A percentile compares a stretch with the other conserved stretches of the same genome.
These are phyloP conservation scores for Physocladia obscura DNA, from an alignment of 192 early-diverging fungal species.

Conservation along the genomic window DNA sequence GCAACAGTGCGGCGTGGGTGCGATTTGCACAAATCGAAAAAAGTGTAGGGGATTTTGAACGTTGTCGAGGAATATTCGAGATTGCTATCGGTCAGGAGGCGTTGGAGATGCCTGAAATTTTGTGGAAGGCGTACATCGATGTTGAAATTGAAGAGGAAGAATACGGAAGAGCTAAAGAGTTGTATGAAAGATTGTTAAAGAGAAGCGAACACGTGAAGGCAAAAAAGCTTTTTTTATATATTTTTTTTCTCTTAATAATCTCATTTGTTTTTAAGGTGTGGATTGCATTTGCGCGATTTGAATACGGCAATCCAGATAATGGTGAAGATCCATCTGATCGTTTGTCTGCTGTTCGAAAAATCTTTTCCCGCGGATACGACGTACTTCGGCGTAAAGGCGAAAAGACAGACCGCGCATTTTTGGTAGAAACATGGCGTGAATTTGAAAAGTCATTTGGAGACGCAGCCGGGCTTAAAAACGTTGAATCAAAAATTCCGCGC, in stretches of 20 bases:
- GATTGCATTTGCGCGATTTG: slow-evolving; percentile 92
- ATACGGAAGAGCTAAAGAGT: slow-evolving; percentile 68
- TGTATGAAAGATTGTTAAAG: slow-evolving; percentile 84
- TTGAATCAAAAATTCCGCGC: slow-evolving; percentile 79
- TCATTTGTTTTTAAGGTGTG: slow-evolving; percentile 54
- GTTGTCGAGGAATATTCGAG: slow-evolving; percentile 85
- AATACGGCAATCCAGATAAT: slow-evolving; percentile 66
- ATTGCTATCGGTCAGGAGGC: slow-evolving; percentile 84
- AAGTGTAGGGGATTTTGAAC: slow-evolving; percentile 80
- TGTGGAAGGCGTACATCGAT: slow-evolving; percentile 98
- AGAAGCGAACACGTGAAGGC: slow-evolving; percentile 96
- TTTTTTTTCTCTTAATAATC: neutral
- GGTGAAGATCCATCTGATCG: slow-evolving; percentile 41
- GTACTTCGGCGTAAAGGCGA: slow-evolving; percentile 64
- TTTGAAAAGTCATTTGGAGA: slow-evolving; percentile 69
- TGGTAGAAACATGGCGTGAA: slow-evolving; percentile 91
- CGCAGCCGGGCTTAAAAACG: slow-evolving; percentile 44
- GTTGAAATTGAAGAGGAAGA: slow-evolving; percentile 86
- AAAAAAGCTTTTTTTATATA: neutral
- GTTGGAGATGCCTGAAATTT: slow-evolving; percentile 96
- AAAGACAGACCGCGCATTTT: slow-evolving; percentile 84
- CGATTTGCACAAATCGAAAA: slow-evolving; percentile 92
- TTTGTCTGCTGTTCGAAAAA: slow-evolving; percentile 58
- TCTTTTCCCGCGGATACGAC: slow-evolving; percentile 77
- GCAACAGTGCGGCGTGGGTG: slow-evolving; percentile 92